Evolutionary conservation across 306 rosid species (phyloP), one percentile per base, ranked within the genome.

Genomic region (Cercis canadensis): DNA sequence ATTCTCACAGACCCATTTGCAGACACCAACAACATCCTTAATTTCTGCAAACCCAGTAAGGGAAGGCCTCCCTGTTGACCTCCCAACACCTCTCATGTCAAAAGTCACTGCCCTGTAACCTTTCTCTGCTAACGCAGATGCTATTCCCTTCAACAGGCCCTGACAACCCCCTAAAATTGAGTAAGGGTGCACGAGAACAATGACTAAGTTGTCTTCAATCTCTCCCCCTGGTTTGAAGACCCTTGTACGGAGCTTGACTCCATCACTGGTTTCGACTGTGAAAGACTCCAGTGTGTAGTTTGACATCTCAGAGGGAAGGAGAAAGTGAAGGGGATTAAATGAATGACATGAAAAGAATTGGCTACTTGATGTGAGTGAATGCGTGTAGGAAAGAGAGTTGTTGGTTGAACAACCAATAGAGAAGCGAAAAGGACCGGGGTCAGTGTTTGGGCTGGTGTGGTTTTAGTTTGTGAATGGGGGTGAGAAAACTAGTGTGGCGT

Each of bases 131-230:
- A 89, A 72, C n/a, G 84, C 85, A 77, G 77, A 70, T 1, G 97
- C 99, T 1, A 94, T 87, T 13, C 99, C 99, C 80, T 75, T 84
- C 67, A 95, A 85, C 3, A 89, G 96, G 39, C 87, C 97, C 64
- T 91, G 99, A 8, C 83, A 91, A 8, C 97, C 99, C 11, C 99
- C 96, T 29, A 95, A 18, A 33, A 95, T n/a, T n/a, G 99, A 86
- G 73, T 83, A 91, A 0, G 99, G 99, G 66, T 95, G 99, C 11
- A 95, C 96, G 51, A 95, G 81, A 78, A 89, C 89, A 29, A 87
- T 81, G n/a, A 17, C 99, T 15, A 83, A 68, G 49, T 67, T 37
- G 34, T 9, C 71, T 9, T 39, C 64, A 40, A 21, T 54, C 14
- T 72, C 87, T 39, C 40, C 85, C 19, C 7, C 58, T 33, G 96